Evolutionary conservation across 2,329 filamentous ascomycete genomes (phyloP).

Genomic region (Colletotrichum sp.): DNA sequence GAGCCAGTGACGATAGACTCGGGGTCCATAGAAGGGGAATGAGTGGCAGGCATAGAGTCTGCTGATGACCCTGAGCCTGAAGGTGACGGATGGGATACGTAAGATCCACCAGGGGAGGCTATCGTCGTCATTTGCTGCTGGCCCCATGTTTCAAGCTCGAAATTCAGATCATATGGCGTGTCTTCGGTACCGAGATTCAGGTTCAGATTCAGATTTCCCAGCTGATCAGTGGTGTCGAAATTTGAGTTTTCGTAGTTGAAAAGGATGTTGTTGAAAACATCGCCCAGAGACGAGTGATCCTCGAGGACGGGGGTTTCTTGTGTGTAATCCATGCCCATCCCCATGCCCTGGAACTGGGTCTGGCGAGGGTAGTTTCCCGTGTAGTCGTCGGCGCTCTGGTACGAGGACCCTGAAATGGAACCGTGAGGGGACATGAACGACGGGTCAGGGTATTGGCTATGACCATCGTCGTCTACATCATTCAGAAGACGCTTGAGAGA

Average conservation of each 20-base stretch:
- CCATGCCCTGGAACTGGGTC: background rate
- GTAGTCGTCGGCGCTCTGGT: constrained; percentile 12
- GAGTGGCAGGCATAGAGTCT: background rate
- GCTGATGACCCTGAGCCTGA: background rate
- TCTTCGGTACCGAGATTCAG: background rate
- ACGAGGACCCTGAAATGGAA: constrained; percentile 6
- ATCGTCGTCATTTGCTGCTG: background rate
- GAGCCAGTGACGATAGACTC: constrained; percentile 3
- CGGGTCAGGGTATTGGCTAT: background rate
- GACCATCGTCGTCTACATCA: constrained; percentile 8
- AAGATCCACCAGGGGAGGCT: background rate
- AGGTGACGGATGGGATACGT: background rate
- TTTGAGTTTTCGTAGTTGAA: background rate
- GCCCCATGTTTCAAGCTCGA: background rate
- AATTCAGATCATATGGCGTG: background rate
- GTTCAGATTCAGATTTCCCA: no score
- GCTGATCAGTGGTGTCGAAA: background rate
- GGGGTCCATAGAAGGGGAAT: constrained; percentile 3
- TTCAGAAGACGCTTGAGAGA: constrained; percentile 21
- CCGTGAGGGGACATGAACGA: constrained; percentile 7
- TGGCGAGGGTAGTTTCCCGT: background rate
- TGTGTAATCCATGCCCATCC: background rate
- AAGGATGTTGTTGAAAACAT: background rate
- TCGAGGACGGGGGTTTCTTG: background rate
- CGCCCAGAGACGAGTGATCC: background rate